Evolutionary conservation across 2,329 filamentous ascomycete species (phyloP), one percentile per base, ranked within the genome.

Genomic region (Fusarium coicis): DNA sequence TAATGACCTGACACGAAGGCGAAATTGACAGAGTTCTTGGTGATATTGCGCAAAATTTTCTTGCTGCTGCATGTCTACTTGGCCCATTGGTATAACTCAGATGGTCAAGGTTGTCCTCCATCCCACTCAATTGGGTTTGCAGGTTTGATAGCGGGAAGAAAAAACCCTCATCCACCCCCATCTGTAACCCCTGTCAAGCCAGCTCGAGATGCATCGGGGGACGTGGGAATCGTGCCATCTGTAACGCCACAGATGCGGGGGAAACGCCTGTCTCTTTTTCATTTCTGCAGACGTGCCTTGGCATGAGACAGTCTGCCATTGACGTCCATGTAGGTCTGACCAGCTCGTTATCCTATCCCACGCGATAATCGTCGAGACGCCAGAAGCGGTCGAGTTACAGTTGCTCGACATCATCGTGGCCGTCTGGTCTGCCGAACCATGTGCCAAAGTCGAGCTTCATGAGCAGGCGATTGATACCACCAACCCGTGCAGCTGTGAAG

Each of bases 391-490:
- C 54, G 60, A 60, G 46, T 47, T 64, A 63, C 44, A 61, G 49
- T 28, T 68, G 63, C n/a, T 67, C 59, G 46, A 47, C 43, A 54
- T 66, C 64, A 10, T 74, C 56, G 55, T 73, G 72, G n/a, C 76
- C 76, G 50, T 77, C 76, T 58, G 74, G 66, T 39, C 80, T 78
- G 10, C 80, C 84, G 71, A 89, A 87, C 88, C 88, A 90, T 60
- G 83, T 87, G 26, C 88, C 89, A 80, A 90, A 90, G 78, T 97
- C 95, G 76, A 98, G 84, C 85, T 97, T 97, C 94, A 97, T 97
- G 79, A 98, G 82, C 79, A 98, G 82, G 66, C 93, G 87, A 83
- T 97, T 94, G 50, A 98, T 90, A 2, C 94, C 93, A 1, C 93
- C 93, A 7, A 94, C 89, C 68, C 92, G 90, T 70, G 90, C 87